Evolutionary conservation across 805 yeast genomes (phyloP), one percentile per base, ranked within the genome.

Genomic region (Alloascoidea africana): DNA sequence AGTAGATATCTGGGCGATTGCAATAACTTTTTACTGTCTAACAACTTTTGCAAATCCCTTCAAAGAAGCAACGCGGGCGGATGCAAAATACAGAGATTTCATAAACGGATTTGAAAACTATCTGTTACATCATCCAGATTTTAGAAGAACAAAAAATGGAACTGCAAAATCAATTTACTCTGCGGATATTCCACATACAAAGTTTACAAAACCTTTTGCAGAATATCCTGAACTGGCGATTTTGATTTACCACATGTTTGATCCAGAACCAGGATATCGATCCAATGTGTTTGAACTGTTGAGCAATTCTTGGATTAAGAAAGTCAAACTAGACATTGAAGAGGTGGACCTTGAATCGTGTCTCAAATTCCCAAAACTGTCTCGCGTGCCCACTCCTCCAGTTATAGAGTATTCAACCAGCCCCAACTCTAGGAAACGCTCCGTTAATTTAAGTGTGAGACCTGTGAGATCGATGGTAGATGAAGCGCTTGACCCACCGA

Each of bases 1-100:
- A 42, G 70, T 79, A 64, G 93, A 81, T 56, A 59, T 63, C 49
- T 81, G 86, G 81, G 73, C 82, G 1, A 54, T 81, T 30, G 93
- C 91, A 18, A 65, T 81, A 59, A 51, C 80, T 14, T 56, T 81
- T 33, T 76, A 74, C 51, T 73, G 76, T 16, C 49, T 81, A 13
- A 62, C 73, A 1, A 68, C 71, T 50, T 66, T 72, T 15, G 64
- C 65, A 8, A 65, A 71, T 2, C 89, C 91, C 0, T 81, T 81
- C 53, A 56, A 56, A 38, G 62, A 63, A 38, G 70, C 85, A 1
- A 44, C 41, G 16, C 38, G 53, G 14, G 50, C 62, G 3, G 76
- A 68, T 51, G 62, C 66, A 33, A 65, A 62, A 37, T 81, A 59
- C 51, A 57, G 79, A 44, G 80, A 76, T 36, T 81, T 68, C 51